A percentile compares a stretch with the other conserved stretches of the same genome.
Evolutionary conservation across 495 filamentous ascomycete genomes (phyloP).

Genomic region (Jackrogersella minutella): DNA sequence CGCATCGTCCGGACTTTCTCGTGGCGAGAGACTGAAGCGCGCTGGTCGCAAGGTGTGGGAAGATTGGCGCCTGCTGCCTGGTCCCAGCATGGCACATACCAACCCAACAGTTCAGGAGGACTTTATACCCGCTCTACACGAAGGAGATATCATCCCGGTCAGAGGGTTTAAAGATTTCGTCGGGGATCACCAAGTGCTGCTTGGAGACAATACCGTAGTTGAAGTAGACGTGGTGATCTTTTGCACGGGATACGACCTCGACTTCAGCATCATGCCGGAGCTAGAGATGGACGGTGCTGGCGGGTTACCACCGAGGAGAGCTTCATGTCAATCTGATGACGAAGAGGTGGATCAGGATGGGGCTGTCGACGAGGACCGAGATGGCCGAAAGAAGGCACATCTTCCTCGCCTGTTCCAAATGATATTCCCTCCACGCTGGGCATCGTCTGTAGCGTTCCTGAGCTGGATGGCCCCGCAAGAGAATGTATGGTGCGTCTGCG

Average conservation of each 20-base stretch:
- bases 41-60: slow-evolving; percentile 12
- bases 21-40: slow-evolving; percentile 8
- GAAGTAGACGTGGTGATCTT: slow-evolving; percentile 42
- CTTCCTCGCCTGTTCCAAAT: slow-evolving; percentile 37
- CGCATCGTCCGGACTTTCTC: neutral
- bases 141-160: slow-evolving; percentile 28
- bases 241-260: slow-evolving; percentile 40
- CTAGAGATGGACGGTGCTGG: slow-evolving; percentile 28
- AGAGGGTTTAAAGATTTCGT: slow-evolving; percentile 31
- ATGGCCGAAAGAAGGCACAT: neutral
- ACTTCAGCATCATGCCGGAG: slow-evolving; percentile 39
- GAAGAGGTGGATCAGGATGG: neutral
- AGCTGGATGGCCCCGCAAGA: slow-evolving; percentile 33
- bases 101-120: slow-evolving; percentile 31
- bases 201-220: slow-evolving; percentile 26
- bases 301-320: slow-evolving; percentile 20
- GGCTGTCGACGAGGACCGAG: neutral
- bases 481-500: slow-evolving; percentile 26
- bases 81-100: slow-evolving; percentile 22
- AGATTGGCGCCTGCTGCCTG: slow-evolving; percentile 25
- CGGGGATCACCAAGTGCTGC: slow-evolving; percentile 20
- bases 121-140: slow-evolving; percentile 30
- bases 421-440: slow-evolving; percentile 36
- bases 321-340: neutral
- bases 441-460: slow-evolving; percentile 32